A percentile compares a stretch with the other conserved stretches of the same genome.
These are phyloP conservation scores for Arthrobotrys entomopaga DNA, from an alignment of 2,329 filamentous ascomycete genomes.

Conservation along the genomic window DNA sequence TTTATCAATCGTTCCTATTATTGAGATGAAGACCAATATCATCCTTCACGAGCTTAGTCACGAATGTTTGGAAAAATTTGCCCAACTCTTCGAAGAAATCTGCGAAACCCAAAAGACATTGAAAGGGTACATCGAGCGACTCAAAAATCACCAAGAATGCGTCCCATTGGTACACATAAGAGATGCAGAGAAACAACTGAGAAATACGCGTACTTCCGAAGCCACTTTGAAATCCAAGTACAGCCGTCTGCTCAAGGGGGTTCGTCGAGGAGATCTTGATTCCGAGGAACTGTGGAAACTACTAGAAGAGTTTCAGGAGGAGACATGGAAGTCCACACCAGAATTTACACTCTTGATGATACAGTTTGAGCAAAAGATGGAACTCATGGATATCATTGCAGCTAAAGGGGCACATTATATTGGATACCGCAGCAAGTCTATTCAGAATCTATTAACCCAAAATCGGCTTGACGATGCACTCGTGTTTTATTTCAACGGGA, in stretches of 20 bases:
- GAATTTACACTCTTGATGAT: conserved; percentile 7
- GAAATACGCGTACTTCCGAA: conserved; percentile 29
- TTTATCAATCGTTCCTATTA: conserved; percentile 53
- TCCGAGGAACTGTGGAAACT: conserved; percentile 47
- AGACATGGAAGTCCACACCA: not conserved
- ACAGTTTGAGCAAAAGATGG: conserved; percentile 54
- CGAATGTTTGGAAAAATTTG: conserved; percentile 54
- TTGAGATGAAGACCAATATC: conserved; percentile 26
- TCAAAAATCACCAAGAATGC: conserved; percentile 37
- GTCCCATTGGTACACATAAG: conserved; percentile 55
- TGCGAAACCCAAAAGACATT: conserved; percentile 42
- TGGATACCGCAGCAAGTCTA: conserved; percentile 50
- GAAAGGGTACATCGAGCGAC: conserved; percentile 50
- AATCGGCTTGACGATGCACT: conserved; percentile 51
- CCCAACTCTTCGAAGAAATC: conserved; percentile 57
- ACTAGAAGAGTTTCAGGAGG: not conserved
- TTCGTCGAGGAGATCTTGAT: conserved; percentile 51
- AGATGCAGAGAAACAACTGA: conserved; percentile 37
- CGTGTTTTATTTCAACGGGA: conserved; percentile 58
- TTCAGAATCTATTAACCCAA: conserved; percentile 27
- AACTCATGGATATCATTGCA: conserved; percentile 56
- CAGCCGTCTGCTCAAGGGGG: conserved; percentile 44
- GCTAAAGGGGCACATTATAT: conserved; percentile 58
- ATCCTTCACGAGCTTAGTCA: conserved; percentile 16
- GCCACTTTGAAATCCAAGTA: conserved; percentile 43